Base-by-base conservation (phyloP, 2,329 filamentous ascomycete genomes). In the Dothideomycetes sp. region DNA sequence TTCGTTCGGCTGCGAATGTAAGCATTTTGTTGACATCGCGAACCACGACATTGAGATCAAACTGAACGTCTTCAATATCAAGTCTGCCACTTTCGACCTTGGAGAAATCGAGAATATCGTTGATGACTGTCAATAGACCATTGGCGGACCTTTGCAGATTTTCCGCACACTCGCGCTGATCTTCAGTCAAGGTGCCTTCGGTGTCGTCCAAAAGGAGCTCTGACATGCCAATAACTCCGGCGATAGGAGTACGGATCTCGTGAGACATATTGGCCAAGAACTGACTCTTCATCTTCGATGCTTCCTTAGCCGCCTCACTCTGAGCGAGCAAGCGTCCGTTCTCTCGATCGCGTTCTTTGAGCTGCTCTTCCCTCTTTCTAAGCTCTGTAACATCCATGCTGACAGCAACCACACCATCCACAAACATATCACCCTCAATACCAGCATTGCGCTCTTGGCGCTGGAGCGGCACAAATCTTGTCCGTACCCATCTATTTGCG, bases 21-120 rank as follows among this genome's bases (percentile, higher is more conserved):
- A 93, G 74, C 84, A 93, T 91, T 57, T 87, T 86, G 38, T 78
- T 82, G 15, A 91, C 84, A 55, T 93, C 86, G 33, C 79, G 72
- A 5, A 88, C 74, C 10, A 86, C 76, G 1, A 84, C 69, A 0
- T 78, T 79, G 2, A 87, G 65, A 19, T 80, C 84, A 51, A 88
- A 89, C 46, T 85, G 82, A 0, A 87, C 82, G 51, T 87, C 81
- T 59, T 87, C 83, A 28, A 88, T 80, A 47, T 87, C 82, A 15
- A 88, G 62, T 6, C 80, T 70, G 3, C 84, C 83, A 7, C 80
- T 84, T 56, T 88, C 84, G 2, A 86, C 80, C 58, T 93, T 93
- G 4, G 84, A 91, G 57, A 93, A 88, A 60, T 93, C 86, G 2
- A 94, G 67, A 41, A 93, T 93, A 53, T 94, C 86, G 53, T 94